Base-by-base conservation (phyloP, 306 rosid species). In the Corylus heterophylla region DNA sequence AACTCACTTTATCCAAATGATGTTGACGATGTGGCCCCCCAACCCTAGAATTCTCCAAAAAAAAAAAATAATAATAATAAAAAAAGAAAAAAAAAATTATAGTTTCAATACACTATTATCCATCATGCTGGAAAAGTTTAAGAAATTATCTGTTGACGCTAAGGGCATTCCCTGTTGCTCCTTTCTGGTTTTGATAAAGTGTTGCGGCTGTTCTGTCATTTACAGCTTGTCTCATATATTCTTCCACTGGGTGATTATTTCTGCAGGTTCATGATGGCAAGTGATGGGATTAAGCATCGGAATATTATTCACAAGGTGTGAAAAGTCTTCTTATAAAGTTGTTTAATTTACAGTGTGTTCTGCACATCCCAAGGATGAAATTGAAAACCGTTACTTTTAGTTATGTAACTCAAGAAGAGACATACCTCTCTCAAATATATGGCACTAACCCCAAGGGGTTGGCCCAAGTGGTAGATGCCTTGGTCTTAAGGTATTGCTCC, bases 251-350 rank as follows among this genome's bases (percentile, higher is more conserved):
- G 56, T 78, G 69, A 42, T 77, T 81, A 52, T 86, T 71, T 51
- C 39, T 87, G 74, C 89, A 94, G 98, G 68, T 94, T 94, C 88
- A 85, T 94, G 97, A 94, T 88, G 90, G 97, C 98, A 20, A 85
- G 98, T 61, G 97, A 94, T 63, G 98, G 98, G 82, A 92, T 94
- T 84, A 94, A 94, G 89, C 89, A 90, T 75, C 83, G 95, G 5
- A 88, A 84, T 68, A 73, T 84, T 73, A 83, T 92, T 84, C 88
- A 89, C 76, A 90, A 91, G 97, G 98, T 94, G 51, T 71, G 39
- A 58, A 47, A 74, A 70, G 74, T 25, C 50, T 63, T 55, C 22
- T 25, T 70, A 42, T 47, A 56, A 61, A 62, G 31, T 13, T 69
- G 47, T 78, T 61, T 42, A 3, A 74, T 29, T 72, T 47, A 12